These are phyloP conservation scores for Ceratocystis harringtonii DNA, from an alignment of 2,329 filamentous ascomycete genomes.

Conservation along the genomic window DNA sequence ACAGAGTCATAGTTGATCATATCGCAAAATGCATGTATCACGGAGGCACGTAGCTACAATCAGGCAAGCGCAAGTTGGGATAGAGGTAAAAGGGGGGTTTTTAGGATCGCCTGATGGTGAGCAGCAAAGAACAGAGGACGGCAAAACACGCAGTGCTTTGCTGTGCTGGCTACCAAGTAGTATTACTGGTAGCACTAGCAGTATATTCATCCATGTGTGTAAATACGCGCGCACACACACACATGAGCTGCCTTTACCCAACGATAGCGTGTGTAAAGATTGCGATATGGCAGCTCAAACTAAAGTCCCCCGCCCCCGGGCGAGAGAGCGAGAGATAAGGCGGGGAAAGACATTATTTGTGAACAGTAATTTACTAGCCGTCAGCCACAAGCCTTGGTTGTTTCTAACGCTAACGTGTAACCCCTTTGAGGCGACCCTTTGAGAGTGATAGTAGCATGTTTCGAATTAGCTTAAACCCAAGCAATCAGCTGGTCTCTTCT, in stretches of 20 bases:
- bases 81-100: background rate
- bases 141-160: background rate
- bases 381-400: background rate
- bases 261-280: background rate
- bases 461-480: background rate
- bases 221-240: no score
- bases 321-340: background rate
- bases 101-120: background rate
- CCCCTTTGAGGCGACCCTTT: background rate
- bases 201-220: no score
- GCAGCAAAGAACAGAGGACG: background rate
- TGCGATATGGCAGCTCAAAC: background rate
- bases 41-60: background rate
- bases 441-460: background rate
- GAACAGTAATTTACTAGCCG: background rate
- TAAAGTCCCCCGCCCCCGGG: background rate
- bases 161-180: no score
- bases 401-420: background rate
- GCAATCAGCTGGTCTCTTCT: background rate
- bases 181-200: no score
- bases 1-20: slow-evolving; percentile 1
- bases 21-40: background rate
- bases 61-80: background rate
- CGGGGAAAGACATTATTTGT: background rate
- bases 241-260: background rate